Evolutionary conservation across 805 yeast genomes (phyloP), one percentile per base, ranked within the genome.

Genomic region (Candida maltosa): DNA sequence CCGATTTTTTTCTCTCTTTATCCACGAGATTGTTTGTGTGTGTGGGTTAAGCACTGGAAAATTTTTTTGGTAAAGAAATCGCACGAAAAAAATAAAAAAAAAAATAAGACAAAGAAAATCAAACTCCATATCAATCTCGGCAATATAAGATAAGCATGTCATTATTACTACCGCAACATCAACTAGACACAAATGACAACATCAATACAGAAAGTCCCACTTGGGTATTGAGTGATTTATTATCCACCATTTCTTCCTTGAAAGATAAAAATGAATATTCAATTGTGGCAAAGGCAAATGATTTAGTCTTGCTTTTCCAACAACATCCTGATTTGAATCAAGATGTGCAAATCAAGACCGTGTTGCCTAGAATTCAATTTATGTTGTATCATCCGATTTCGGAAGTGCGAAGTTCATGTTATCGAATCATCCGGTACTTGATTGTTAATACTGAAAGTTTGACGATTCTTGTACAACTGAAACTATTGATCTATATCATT

Each of bases 331-430:
- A 68, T 18, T 62, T 87, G 22, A 77, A 78, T 48, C 64, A 73
- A 22, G 95, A 87, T 33, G 62, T 89, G 20, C 79, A 73, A 2
- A 52, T 83, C 12, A 66, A 75, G 15, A 74, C 78, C 1, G 73
- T 82, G 34, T 64, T 83, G 17, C 67, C 66, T 33, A 60, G 78
- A 21, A 67, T 89, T 8, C 84, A 79, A 47, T 69, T 71, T 15
- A 64, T 87, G 52, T 56, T 89, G 15, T 62, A 76, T 18, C 78
- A 76, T 46, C 66, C 65, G 5, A 70, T 75, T 31, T 69, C 79
- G 19, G 80, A 77, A 38, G 82, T 86, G 1, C 69, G 81, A 6
- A 83, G 89, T 0, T 73, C 87, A 2, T 95, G 89, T 0, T 87
- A 79, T 54, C 66, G 95, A 32, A 69, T 87, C 1, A 70, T 87